These are phyloP conservation scores for Bryoerythrophyllum caledonicum DNA, from an alignment of 225 moss, liverwort and hornwort species.

Conservation along the genomic window DNA sequence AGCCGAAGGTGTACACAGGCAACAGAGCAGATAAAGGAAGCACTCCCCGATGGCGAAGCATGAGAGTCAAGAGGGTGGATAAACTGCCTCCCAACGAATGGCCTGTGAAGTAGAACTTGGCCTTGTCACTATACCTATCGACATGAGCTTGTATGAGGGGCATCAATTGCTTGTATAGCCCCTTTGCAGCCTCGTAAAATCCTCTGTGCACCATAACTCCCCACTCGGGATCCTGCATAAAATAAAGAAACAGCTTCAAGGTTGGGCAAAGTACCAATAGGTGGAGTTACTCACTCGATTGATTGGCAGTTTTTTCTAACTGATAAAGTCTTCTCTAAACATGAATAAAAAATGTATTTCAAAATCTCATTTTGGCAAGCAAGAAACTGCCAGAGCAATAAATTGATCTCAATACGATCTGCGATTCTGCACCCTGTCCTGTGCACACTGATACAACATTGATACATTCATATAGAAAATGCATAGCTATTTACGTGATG, in stretches of 20 bases:
- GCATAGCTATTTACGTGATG: not conserved
- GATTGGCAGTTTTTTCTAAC: too few relatives aligned
- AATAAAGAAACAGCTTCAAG: not conserved
- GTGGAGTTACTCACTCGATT: too few relatives aligned
- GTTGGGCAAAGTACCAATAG: not conserved
- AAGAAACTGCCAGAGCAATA: too few relatives aligned
- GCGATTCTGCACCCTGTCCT: not conserved
- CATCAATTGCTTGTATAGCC: slow-evolving; percentile 67
- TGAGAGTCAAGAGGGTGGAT: slow-evolving; percentile 59
- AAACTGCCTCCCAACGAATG: slow-evolving; percentile 85
- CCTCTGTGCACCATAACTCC: slow-evolving; percentile 84
- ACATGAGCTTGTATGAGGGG: slow-evolving; percentile 59
- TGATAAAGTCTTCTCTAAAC: too few relatives aligned
- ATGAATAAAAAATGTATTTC: too few relatives aligned
- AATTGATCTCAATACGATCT: not conserved
- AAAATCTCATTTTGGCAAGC: too few relatives aligned
- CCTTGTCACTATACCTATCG: slow-evolving; percentile 40
- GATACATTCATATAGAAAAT: not conserved
- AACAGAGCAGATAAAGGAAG: slow-evolving; percentile 47
- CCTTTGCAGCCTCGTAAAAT: slow-evolving; percentile 78
- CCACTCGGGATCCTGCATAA: slow-evolving; percentile 47
- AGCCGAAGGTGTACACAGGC: slow-evolving; percentile 73
- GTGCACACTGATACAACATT: not conserved
- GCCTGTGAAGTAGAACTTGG: slow-evolving; percentile 65
- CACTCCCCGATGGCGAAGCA: slow-evolving; percentile 63